phyloP scores from a whole-genome alignment of 192 early-diverging fungal genomes.

The Dimargaris xerosporica region DNA sequence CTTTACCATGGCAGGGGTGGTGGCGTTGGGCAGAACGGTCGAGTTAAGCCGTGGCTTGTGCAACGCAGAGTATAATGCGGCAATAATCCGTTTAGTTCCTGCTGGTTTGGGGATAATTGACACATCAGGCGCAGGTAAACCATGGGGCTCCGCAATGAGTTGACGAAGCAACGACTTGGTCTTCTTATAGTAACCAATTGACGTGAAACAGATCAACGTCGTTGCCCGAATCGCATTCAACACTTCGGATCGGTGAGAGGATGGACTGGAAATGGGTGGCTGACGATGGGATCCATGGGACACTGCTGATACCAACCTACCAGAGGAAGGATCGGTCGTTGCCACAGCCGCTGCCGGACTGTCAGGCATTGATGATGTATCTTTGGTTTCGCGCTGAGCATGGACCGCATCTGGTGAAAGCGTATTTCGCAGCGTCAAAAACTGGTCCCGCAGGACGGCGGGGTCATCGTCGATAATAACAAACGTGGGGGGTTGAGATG shows the following conservation, averaged over 20 bases:
- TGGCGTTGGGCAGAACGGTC: neutral
- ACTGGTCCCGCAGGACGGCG: neutral
- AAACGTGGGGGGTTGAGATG: neutral
- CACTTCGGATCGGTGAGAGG: neutral
- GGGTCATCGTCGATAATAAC: slow-evolving; percentile 6
- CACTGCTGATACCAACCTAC: neutral
- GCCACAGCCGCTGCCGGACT: neutral
- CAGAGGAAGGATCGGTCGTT: neutral
- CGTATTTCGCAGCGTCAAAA: neutral
- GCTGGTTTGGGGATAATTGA: slow-evolving; percentile 6
- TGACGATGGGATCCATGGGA: neutral
- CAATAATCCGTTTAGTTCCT: slow-evolving; percentile 2
- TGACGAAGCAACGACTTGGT: neutral
- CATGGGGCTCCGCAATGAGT: neutral
- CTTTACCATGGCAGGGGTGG: neutral
- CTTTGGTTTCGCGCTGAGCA: neutral
- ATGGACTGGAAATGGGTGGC: neutral
- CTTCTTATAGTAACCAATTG: neutral
- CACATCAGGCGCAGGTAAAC: slow-evolving; percentile 3
- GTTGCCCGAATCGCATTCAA: neutral
- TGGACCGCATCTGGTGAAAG: neutral
- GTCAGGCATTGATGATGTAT: neutral
- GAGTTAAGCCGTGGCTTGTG: neutral
- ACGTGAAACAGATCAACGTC: slow-evolving; percentile 2
- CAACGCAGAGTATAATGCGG: neutral